Base-by-base conservation (phyloP, 2,329 filamentous ascomycete genomes). In the Cercospora sesami region DNA sequence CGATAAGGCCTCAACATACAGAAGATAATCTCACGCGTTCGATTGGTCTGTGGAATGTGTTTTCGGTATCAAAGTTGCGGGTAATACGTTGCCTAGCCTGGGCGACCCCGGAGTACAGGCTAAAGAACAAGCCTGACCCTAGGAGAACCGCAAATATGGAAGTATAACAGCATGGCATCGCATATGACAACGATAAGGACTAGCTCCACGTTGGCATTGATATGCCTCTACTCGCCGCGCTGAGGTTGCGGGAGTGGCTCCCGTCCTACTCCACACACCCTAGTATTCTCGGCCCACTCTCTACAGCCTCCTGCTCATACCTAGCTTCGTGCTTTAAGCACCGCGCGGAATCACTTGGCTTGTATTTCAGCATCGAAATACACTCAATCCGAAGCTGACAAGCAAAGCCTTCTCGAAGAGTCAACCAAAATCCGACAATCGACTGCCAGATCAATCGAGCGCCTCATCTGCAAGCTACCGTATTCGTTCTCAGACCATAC, bases 51-150 rank as follows among this genome's bases (percentile, higher is more conserved):
- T 23, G 21, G 39, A 21, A 18, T 16, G 30, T n/a, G 31, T 39
- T 33, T 26, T 21, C 51, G 51, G 51, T 58, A 64, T 64, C 62
- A 64, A 18, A 64, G 62, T 64, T 64, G 48, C 48, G 62, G 62
- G 18, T 26, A 4, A n/a, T n/a, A 45, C 28, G 30, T n/a, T 21
- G 21, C 16, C 36, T 21, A 64, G 16, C 26, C 21, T 55, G 28
- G 30, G n/a, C 23, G 6, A 64, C n/a, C 51, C 62, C 57, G 31
- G 62, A 45, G 31, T 39, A 18, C 61, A 58, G 61, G 62, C 62
- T 57, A 64, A 57, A 33, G 28, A 64, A 30, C 48, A 57, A 64
- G 62, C 62, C 48, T 28, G 51, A 55, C 62, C 62, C 62, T 42
- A 28, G 51, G 10, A 64, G 26, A n/a, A 18, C 18, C 18, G 30